Conservation (phyloP, 306 rosid species). For the Hylodesmum podocarpum region DNA sequence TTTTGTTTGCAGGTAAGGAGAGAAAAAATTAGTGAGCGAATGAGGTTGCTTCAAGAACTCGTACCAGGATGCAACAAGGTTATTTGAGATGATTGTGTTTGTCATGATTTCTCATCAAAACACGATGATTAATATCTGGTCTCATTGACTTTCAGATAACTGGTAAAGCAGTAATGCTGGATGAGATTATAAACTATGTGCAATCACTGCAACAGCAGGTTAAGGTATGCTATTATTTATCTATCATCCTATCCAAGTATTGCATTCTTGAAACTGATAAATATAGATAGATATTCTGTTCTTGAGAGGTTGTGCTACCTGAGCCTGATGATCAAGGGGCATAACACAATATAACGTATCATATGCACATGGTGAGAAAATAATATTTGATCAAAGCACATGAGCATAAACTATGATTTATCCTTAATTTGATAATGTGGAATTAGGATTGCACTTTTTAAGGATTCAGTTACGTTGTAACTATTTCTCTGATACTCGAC, state of each 20-base stretch:
- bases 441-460: not conserved
- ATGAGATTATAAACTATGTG: constrained; percentile 86
- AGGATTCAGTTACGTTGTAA: not conserved
- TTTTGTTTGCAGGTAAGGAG: constrained; percentile 78
- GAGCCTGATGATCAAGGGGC: too few species aligned
- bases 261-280: not conserved
- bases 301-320: not conserved
- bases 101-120: constrained; percentile 10
- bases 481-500: not conserved
- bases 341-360: not conserved
- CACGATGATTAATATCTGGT: not conserved
- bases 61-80: constrained; percentile 93
- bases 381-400: not conserved
- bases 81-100: not conserved
- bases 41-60: constrained; percentile 92
- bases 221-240: constrained; percentile 63
- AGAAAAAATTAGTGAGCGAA: constrained; percentile 96
- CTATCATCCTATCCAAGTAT: not conserved
- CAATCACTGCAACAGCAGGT: constrained; percentile 90
- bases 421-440: not conserved
- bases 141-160: constrained; percentile 54
- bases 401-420: not conserved
- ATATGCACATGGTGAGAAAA: not conserved
- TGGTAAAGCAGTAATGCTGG: constrained; percentile 89
- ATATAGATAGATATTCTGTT: not conserved